phyloP scores from a whole-genome alignment of 225 moss, liverwort and hornwort species.

The Thuidium tamariscinum region DNA sequence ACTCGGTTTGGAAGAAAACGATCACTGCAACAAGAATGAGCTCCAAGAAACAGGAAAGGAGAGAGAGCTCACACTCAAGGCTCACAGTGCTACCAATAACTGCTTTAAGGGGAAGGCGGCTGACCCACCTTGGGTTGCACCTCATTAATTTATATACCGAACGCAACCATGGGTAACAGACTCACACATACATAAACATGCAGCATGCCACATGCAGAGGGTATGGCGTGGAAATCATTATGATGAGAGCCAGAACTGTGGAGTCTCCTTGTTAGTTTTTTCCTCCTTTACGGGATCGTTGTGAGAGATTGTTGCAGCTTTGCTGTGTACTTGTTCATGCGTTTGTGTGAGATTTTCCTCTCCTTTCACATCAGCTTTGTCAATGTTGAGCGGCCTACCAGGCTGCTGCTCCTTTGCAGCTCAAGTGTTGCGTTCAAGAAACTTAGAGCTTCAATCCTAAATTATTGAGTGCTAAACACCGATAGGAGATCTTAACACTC shows the following conservation, averaged over 20 bases:
- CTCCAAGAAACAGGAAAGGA: slow-evolving; percentile 11
- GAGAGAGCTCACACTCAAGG: not conserved
- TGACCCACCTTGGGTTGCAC: not conserved
- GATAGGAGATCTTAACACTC: not conserved
- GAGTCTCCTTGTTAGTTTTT: not conserved
- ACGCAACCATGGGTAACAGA: not conserved
- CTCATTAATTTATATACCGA: not conserved
- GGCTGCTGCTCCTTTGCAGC: not conserved
- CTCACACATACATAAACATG: not conserved
- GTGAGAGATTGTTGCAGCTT: not conserved
- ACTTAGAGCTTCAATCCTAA: not conserved
- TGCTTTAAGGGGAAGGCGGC: slow-evolving; percentile 15
- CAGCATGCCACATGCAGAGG: not conserved
- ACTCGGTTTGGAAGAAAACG: not conserved
- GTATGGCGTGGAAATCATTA: not conserved
- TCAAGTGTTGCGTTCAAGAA: not conserved
- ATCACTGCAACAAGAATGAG: not conserved
- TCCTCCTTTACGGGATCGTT: not conserved
- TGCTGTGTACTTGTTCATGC: not conserved
- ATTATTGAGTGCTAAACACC: not conserved
- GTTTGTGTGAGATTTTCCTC: not conserved
- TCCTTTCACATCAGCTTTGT: not conserved
- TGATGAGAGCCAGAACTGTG: not conserved
- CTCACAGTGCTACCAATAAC: not conserved
- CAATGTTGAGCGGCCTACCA: not conserved